These are phyloP conservation scores for Ophiostoma sp. DNA, from an alignment of 2,329 filamentous ascomycete species.

Conservation along the genomic window DNA sequence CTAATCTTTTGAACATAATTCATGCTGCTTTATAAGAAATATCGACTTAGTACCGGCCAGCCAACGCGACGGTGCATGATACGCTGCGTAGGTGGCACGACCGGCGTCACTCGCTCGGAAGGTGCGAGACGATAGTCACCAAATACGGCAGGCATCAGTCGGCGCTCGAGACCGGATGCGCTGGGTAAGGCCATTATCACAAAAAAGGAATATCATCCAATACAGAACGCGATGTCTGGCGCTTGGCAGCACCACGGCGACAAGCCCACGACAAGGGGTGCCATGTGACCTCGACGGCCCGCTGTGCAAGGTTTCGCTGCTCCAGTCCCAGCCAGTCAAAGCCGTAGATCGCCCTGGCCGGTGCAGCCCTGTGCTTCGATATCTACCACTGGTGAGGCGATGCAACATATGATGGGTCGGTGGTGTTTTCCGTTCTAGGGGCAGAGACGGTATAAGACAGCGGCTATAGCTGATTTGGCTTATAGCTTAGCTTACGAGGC, in stretches of 20 bases:
- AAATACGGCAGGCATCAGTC: too few relatives aligned
- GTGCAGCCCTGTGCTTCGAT: background rate
- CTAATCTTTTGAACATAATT: background rate
- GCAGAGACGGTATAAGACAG: background rate
- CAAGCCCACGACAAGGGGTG: background rate
- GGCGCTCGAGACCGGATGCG: background rate
- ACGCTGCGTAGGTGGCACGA: background rate
- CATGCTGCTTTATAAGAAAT: background rate
- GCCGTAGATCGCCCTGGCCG: background rate
- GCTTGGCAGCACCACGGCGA: background rate
- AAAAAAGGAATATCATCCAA: background rate
- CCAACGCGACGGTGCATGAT: background rate
- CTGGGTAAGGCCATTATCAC: background rate
- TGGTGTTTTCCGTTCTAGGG: too few relatives aligned
- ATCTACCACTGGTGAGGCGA: background rate
- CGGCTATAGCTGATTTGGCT: background rate
- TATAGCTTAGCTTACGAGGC: background rate
- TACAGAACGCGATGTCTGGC: background rate
- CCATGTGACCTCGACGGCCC: background rate
- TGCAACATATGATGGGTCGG: background rate
- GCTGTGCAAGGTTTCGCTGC: background rate
- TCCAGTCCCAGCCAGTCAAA: background rate
- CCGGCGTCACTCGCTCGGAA: background rate
- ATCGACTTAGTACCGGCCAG: background rate
- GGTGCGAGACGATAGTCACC: background rate